Evolutionary conservation across 2,329 filamentous ascomycete genomes (phyloP).

Genomic region (Ceratocystiopsis minuta): DNA sequence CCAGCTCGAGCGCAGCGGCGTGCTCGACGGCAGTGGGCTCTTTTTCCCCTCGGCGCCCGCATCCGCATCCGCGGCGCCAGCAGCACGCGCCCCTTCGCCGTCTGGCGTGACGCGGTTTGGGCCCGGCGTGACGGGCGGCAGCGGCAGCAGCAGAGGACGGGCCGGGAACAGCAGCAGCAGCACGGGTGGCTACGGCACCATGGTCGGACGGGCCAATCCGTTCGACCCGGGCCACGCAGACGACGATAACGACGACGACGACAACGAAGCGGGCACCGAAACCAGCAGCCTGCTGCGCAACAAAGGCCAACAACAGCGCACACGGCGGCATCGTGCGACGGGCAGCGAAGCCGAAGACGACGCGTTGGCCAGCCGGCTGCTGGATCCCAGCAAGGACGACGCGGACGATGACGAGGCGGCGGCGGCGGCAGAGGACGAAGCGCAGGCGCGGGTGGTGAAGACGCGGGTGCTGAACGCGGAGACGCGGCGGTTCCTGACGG

Average conservation of each 20-base stretch:
- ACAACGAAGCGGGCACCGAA: conserved; percentile 2
- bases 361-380: conserved; percentile 1
- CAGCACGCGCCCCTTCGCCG: conserved; percentile 4
- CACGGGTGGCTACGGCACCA: conserved; percentile 6
- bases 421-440: conserved; percentile 16
- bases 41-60: conserved; percentile 36
- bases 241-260: conserved; percentile 3
- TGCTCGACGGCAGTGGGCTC: conserved; percentile 58
- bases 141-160: background rate
- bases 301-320: too few species aligned
- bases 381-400: conserved; percentile 9
- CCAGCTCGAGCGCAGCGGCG: conserved; percentile 73
- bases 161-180: background rate
- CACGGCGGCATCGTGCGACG: background rate
- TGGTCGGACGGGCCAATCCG: conserved; percentile 3
- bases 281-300: conserved; percentile 1
- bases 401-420: conserved; percentile 10
- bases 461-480: conserved; percentile 90
- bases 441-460: conserved; percentile 39
- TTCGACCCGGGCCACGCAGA: background rate
- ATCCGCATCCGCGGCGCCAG: conserved; percentile 44
- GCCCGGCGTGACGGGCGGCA: conserved; percentile 3
- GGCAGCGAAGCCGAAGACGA: conserved; percentile 4
- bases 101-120: conserved; percentile 3
- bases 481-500: conserved; percentile 65